These are phyloP conservation scores for Lachnellula suecica DNA, from an alignment of 2,329 filamentous ascomycete species.

Conservation along the genomic window DNA sequence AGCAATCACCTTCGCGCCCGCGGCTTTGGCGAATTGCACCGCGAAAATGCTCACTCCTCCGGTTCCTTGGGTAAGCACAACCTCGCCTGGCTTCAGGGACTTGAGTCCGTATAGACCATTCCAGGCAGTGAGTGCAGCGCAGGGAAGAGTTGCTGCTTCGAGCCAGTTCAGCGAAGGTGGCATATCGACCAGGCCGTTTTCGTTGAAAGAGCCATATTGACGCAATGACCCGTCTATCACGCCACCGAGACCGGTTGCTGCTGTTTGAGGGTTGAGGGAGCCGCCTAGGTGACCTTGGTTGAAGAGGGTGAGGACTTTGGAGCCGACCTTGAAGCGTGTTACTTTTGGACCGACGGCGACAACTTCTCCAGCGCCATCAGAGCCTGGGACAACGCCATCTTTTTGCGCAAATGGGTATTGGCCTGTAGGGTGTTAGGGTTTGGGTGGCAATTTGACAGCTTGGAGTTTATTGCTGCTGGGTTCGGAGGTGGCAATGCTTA, in stretches of 20 bases:
- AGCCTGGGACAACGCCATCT: conserved; percentile 32
- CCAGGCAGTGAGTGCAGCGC: conserved; percentile 56
- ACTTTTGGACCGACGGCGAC: conserved; percentile 54
- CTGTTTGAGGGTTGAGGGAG: conserved; percentile 20
- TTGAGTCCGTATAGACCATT: conserved; percentile 54
- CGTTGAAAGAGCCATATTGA: conserved; percentile 47
- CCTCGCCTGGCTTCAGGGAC: conserved; percentile 34
- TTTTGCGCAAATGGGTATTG: conserved; percentile 27
- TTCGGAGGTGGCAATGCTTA: conserved; percentile 3
- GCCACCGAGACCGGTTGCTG: conserved; percentile 55
- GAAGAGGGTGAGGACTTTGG: conserved; percentile 60
- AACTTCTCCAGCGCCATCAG: conserved; percentile 45
- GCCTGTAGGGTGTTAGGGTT: conserved; percentile 15
- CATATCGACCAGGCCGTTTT: conserved; percentile 59
- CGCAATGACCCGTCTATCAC: conserved; percentile 48
- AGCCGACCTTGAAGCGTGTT: conserved; percentile 55
- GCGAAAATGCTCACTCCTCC: conserved; percentile 41
- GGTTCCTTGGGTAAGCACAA: conserved; percentile 42
- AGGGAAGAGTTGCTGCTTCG: conserved; percentile 50
- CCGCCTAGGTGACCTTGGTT: conserved; percentile 41
- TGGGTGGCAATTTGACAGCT: too few relatives aligned
- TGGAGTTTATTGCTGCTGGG: not conserved
- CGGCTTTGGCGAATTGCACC: conserved; percentile 40
- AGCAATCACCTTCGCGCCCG: conserved; percentile 41
- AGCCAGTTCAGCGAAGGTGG: conserved; percentile 47